Evolutionary conservation across 2,329 filamentous ascomycete species (phyloP), one percentile per base, ranked within the genome.

Genomic region (Botrytis byssoidea): DNA sequence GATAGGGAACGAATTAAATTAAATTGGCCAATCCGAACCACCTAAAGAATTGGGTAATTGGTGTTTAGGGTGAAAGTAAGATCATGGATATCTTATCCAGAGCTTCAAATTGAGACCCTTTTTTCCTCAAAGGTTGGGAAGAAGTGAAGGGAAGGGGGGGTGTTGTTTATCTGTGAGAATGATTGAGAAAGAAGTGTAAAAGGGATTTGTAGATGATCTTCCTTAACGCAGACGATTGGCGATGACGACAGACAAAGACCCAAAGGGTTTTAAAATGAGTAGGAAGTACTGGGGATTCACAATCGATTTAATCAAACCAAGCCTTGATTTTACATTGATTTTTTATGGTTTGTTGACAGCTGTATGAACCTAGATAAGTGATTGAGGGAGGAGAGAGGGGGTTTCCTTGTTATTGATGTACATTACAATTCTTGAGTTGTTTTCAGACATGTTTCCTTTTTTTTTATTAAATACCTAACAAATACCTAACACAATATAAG

Each of bases 191-290:
- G 57, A 44, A 51, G 12, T 42, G 46, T n/a, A 61, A 60, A 64
- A 35, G 29, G 9, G 48, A 55, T 40, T 29, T 40, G 35, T 42
- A 55, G 32, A 14, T 68, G 25, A 55, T 40, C 46, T 67, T 12
- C 44, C 14, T 18, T 14, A 22, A 61, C 42, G 14, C 18, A 57
- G n/a, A 57, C 51, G 20, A 71, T 40, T 60, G 12, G n/a, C 35
- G 70, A 71, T 71, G 70, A 72, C 60, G 46, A 66, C 60, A 71
- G 46, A 66, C 46, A 72, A 72, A 72, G 60, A 29, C 37, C 32
- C 3, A 35, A 9, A 55, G 25, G 16, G 46, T 32, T 57, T 68
- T n/a, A 8, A 37, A 14, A 68, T 29, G 25, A 42, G 64, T 51
- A n/a, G 22, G 8, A 29, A 35, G 55, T 37, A 2, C n/a, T 46